Percentiles rank a stretch among this genome's conserved stretches.
Conservation (phyloP, 805 yeast species). For the Candida boleticola region DNA sequence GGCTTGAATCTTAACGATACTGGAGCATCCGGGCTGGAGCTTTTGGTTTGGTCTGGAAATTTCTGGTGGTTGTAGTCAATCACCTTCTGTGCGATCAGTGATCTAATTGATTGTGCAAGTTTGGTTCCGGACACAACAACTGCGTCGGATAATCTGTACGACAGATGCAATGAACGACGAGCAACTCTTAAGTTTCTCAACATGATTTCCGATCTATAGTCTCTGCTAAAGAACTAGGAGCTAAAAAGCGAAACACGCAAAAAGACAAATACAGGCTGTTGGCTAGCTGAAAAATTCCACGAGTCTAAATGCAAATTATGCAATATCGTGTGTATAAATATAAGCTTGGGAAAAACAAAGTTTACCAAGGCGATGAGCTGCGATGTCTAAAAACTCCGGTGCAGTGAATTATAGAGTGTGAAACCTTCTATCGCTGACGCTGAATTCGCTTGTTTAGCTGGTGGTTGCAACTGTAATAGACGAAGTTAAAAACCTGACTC, state of each 20-base stretch:
- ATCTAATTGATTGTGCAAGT: slow-evolving; percentile 37
- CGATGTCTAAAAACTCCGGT: too few relatives aligned
- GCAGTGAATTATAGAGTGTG: too few relatives aligned
- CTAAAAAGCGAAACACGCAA: neutral
- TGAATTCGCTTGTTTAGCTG: too few relatives aligned
- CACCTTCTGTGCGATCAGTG: slow-evolving; percentile 39
- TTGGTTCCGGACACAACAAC: slow-evolving; percentile 42
- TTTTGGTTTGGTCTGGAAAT: slow-evolving; percentile 15
- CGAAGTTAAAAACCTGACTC: too few relatives aligned
- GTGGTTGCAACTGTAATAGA: too few relatives aligned
- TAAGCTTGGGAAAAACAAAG: too few relatives aligned
- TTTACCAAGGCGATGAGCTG: too few relatives aligned
- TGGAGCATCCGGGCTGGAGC: slow-evolving; percentile 9
- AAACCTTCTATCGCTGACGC: too few relatives aligned
- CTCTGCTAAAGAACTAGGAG: neutral
- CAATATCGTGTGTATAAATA: too few relatives aligned
- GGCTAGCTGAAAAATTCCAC: too few relatives aligned
- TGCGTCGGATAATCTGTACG: slow-evolving; percentile 22
- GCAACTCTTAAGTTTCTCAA: slow-evolving; percentile 2
- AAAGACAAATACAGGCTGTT: neutral
- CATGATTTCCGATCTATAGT: too few relatives aligned
- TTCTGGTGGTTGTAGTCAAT: slow-evolving; percentile 32
- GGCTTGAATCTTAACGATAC: slow-evolving; percentile 58
- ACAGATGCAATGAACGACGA: slow-evolving; percentile 2
- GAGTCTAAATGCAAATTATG: too few relatives aligned